Evolutionary conservation across 805 yeast species (phyloP).

Genomic region (Candida fluviatilis): DNA sequence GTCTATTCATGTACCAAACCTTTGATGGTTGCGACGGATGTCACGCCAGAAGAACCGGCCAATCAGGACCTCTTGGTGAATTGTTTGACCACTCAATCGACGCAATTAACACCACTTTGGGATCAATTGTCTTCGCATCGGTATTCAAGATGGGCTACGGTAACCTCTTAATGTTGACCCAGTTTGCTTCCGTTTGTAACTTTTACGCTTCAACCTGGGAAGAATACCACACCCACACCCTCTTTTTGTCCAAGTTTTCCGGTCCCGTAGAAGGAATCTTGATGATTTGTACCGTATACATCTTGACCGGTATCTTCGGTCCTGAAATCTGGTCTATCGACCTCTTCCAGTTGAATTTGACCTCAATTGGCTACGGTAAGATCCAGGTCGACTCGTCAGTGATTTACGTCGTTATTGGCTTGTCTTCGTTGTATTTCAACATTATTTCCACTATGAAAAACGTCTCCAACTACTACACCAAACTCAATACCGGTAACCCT

Average conservation of each 20-base stretch:
- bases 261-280: conserved; percentile 96
- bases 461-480: conserved; percentile 46
- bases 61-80: conserved; percentile 91
- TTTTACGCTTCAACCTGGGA: conserved; percentile 94
- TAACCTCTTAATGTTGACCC: conserved; percentile 55
- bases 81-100: conserved; percentile 85
- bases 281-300: conserved; percentile 51
- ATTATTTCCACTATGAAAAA: conserved; percentile 63
- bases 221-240: conserved; percentile 83
- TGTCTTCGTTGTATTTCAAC: conserved; percentile 56
- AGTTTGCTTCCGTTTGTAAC: conserved; percentile 72
- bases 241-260: conserved; percentile 72
- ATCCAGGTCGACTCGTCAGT: conserved; percentile 37
- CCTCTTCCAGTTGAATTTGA: conserved; percentile 37
- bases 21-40: conserved; percentile 96
- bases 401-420: conserved; percentile 48
- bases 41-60: conserved; percentile 95
- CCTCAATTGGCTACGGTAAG: conserved; percentile 24
- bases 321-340: conserved; percentile 59
- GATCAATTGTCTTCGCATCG: conserved; percentile 67
- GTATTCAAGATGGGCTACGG: conserved; percentile 75
- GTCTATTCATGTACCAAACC: conserved; percentile 86
- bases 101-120: conserved; percentile 75
- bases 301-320: conserved; percentile 66
- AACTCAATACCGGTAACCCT: conserved; percentile 18